These are phyloP conservation scores for Podospora bellae-mahoneyi DNA, from an alignment of 495 filamentous ascomycete species.

Conservation along the genomic window DNA sequence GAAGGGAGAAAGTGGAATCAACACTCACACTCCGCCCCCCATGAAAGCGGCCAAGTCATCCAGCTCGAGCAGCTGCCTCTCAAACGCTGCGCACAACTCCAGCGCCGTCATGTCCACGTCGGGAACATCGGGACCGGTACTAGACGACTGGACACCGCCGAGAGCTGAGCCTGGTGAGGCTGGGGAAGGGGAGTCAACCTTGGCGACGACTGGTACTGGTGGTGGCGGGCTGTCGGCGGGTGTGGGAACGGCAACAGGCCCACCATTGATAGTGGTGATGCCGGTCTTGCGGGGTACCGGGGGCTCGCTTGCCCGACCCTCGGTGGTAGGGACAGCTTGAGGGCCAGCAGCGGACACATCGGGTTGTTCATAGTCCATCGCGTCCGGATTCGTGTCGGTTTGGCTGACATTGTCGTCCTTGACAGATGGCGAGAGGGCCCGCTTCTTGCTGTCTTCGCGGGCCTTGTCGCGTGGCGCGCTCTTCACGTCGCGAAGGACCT, in stretches of 20 bases:
- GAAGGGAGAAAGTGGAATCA: slow-evolving; percentile 7
- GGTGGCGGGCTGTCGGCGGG: slow-evolving; percentile 44
- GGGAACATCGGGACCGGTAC: slow-evolving; percentile 27
- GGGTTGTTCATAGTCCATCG: slow-evolving; percentile 46
- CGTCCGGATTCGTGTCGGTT: slow-evolving; percentile 42
- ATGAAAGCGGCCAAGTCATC: slow-evolving; percentile 53
- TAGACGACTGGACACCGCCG: slow-evolving; percentile 14
- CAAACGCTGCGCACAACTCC: slow-evolving; percentile 49
- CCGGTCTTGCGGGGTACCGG: slow-evolving; percentile 43
- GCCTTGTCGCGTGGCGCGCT: slow-evolving; percentile 24
- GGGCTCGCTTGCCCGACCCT: slow-evolving; percentile 43
- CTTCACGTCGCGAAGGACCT: slow-evolving; percentile 44
- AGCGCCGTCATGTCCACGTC: slow-evolving; percentile 47
- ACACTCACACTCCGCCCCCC: slow-evolving; percentile 48
- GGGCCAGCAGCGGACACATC: slow-evolving; percentile 19
- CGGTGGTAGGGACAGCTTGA: slow-evolving; percentile 22
- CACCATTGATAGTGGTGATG: slow-evolving; percentile 51
- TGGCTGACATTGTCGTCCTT: slow-evolving; percentile 47
- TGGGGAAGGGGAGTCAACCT: slow-evolving; percentile 41
- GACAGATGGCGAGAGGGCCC: slow-evolving; percentile 36
- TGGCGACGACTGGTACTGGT: slow-evolving; percentile 29
- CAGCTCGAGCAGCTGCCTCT: slow-evolving; percentile 48
- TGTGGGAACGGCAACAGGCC: slow-evolving; percentile 40
- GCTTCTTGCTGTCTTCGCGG: slow-evolving; percentile 30
- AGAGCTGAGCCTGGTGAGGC: slow-evolving; percentile 30